Evolutionary conservation across 2,329 filamentous ascomycete genomes (phyloP), one percentile per base, ranked within the genome.

Genomic region (Fusarium veterinarium): DNA sequence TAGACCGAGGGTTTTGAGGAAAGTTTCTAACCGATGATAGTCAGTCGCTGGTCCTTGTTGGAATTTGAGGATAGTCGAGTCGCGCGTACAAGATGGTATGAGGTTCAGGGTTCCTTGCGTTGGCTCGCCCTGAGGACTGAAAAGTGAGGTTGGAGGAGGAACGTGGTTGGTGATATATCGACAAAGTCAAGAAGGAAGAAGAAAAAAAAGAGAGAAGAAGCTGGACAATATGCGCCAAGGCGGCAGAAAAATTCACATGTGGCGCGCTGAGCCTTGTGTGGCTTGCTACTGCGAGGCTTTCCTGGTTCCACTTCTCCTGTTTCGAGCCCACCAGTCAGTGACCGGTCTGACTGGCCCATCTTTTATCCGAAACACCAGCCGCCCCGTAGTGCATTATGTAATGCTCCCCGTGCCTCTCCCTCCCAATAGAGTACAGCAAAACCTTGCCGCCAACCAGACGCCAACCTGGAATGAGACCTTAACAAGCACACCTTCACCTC

Each of bases 101-200:
- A 52, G 52, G 65, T 73, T 76, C 86, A 88, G 86, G 86, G 87
- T 88, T 89, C 87, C 86, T 88, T 89, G 86, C 87, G 85, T 86
- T 88, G 84, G 87, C 86, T 89, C 87, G 86, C 87, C 86, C 86
- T 88, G 83, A 81, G 73, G 69, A 76, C 69, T 73, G 60, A 64
- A 69, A 38, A 55, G 45, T 49, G 58, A 59, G 56, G 56, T 67
- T 69, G 52, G 66, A 31, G 58, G 63, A 70, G 58, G 46, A 64
- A 57, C 52, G 66, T 64, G 57, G 62, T 65, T 66, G 63, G 69
- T 49, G 57, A 72, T 63, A 62, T 69, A 38, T 66, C 67, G 64
- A 65, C 67, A 60, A 55, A 64, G 60, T 69, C 67, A 56, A 52
- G 62, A 61, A 38, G 62, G 55, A 53, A 69, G 58, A 62, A 58